Evolutionary conservation across 2,329 filamentous ascomycete species (phyloP).

Genomic region (Mariannaea sp.): DNA sequence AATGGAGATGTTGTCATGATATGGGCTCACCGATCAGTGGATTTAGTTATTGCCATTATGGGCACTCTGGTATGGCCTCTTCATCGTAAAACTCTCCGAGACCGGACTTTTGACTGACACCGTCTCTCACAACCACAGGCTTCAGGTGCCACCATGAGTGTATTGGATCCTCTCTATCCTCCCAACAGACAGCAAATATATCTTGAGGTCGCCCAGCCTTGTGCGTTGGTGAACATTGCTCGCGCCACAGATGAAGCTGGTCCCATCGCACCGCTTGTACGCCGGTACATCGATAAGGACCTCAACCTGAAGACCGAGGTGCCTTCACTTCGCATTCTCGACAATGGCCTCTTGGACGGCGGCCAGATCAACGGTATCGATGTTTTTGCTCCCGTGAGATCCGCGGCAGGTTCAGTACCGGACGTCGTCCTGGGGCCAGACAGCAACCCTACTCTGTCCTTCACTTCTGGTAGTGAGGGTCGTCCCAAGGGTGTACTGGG

Average conservation of each 20-base stretch:
- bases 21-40: constrained; percentile 78
- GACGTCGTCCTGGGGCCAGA: no score
- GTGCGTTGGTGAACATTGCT: constrained; percentile 64
- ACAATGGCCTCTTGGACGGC: constrained; percentile 74
- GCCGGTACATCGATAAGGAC: constrained; percentile 72
- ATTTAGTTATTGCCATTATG: constrained; percentile 73
- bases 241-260: constrained; percentile 69
- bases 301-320: constrained; percentile 74
- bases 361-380: constrained; percentile 70
- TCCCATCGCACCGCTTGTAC: constrained; percentile 51
- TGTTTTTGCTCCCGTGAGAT: constrained; percentile 60
- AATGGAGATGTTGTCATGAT: constrained; percentile 93
- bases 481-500: constrained; percentile 85
- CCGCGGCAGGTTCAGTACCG: no score
- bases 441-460: constrained; percentile 40
- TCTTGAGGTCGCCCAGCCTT: constrained; percentile 66
- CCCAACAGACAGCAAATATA: constrained; percentile 57
- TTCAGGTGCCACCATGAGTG: constrained; percentile 50
- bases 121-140: no score
- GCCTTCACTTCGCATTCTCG: constrained; percentile 71
- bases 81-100: no score
- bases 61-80: constrained; percentile 69
- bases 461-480: no score
- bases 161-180: constrained; percentile 36
- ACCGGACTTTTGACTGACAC: no score